A percentile compares a stretch with the other conserved stretches of the same genome.
Evolutionary conservation across 768 basidiomycete genomes (phyloP).

Genomic region (Melanogaster broomeanus): DNA sequence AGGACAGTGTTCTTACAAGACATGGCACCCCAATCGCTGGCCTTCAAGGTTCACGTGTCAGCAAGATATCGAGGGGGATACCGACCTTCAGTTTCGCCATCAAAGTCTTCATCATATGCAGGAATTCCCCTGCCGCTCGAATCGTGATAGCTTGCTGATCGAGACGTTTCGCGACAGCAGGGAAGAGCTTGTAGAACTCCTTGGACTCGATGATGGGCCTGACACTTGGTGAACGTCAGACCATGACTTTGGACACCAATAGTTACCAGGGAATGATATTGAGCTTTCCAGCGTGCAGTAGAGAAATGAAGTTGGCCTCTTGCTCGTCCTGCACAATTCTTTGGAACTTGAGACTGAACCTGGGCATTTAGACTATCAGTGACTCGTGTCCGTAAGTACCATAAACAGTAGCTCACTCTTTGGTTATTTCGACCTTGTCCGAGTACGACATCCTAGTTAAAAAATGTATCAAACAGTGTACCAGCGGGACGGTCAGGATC

Average conservation of each 20-base stretch:
- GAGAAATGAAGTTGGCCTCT: too few species aligned
- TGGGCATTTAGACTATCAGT: conserved; percentile 16
- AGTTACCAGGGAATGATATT: conserved; percentile 59
- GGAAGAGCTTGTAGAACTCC: conserved; percentile 60
- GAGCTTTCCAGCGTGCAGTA: conserved; percentile 54
- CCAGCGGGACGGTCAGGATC: too few species aligned
- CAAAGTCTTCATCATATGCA: too few species aligned
- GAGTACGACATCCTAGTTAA: conserved; percentile 59
- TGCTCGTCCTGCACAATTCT: conserved; percentile 63
- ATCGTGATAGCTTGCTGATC: conserved; percentile 53
- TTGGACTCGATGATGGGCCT: conserved; percentile 61
- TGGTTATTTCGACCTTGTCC: conserved; percentile 57
- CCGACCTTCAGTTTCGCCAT: conserved; percentile 62
- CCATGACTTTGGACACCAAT: neutral
- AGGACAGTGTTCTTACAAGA: conserved; percentile 47
- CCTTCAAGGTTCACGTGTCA: conserved; percentile 31
- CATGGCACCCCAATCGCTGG: conserved; percentile 65
- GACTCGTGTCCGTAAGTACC: neutral
- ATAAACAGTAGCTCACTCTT: conserved; percentile 45
- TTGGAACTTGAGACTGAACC: conserved; percentile 58
- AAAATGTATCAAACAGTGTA: neutral
- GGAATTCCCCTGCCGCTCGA: conserved; percentile 51
- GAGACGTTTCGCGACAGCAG: conserved; percentile 44
- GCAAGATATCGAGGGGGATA: neutral
- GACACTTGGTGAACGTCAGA: neutral